Evolutionary conservation across 306 rosid species (phyloP).

Genomic region (Acacia acuminata): DNA sequence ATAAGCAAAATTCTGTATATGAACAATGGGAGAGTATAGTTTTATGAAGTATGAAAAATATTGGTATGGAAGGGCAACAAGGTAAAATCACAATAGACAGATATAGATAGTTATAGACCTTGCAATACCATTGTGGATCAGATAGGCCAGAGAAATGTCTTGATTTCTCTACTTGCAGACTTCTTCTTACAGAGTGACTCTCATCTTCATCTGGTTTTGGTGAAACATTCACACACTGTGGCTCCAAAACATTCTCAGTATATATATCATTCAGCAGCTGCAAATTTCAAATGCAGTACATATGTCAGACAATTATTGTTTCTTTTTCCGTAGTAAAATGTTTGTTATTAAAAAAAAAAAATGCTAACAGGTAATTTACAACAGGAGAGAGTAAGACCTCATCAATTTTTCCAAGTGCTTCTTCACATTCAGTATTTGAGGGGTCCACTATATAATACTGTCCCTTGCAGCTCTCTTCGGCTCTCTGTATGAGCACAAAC

Average conservation of each 20-base stretch:
- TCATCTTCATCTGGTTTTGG: constrained; percentile 10
- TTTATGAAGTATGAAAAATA: background rate
- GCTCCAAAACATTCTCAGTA: background rate
- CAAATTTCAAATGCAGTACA: background rate
- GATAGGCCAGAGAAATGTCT: background rate
- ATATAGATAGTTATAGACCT: background rate
- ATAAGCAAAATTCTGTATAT: background rate
- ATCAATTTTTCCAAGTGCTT: background rate
- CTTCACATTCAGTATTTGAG: background rate
- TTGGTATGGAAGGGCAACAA: background rate
- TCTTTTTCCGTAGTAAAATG: background rate
- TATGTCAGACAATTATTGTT: background rate
- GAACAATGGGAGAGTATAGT: background rate
- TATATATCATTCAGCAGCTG: constrained; percentile 4
- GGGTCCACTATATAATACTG: background rate
- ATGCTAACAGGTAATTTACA: background rate
- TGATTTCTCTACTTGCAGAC: background rate
- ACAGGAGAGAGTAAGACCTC: background rate
- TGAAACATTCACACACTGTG: background rate
- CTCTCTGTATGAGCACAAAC: background rate
- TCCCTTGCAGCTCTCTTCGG: constrained; percentile 1
- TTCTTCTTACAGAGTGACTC: background rate
- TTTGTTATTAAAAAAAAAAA: background rate
- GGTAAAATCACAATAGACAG: background rate
- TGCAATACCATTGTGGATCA: background rate